Conservation (phyloP, 1,284 basidiomycete species). For the Heliocybe sulcata region DNA sequence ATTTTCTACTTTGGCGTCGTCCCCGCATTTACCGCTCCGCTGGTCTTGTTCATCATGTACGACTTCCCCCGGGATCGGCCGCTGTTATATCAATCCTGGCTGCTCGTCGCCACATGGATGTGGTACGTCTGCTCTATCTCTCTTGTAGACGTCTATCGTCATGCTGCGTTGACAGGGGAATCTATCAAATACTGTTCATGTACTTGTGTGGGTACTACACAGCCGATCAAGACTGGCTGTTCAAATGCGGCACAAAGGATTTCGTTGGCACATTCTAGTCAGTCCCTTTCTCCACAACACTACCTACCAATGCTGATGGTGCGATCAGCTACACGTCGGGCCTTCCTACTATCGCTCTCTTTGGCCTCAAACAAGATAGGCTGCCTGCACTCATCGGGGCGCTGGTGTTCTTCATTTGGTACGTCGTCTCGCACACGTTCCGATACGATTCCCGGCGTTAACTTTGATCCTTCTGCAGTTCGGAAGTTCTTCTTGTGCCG, state of each 20-base stretch:
- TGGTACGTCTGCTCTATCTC: constrained; percentile 32
- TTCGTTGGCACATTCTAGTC: constrained; percentile 63
- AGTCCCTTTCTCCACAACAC: neutral
- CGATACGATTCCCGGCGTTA: too few species aligned
- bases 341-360: constrained; percentile 3
- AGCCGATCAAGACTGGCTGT: constrained; percentile 14
- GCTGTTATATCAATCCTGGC: constrained; percentile 50
- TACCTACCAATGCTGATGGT: neutral
- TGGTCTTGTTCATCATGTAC: constrained; percentile 51
- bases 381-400: constrained; percentile 1
- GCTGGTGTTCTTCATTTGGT: neutral
- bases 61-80: constrained; percentile 63
- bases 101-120: constrained; percentile 48
- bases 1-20: constrained; percentile 56
- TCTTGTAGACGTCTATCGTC: neutral
- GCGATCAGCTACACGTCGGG: neutral
- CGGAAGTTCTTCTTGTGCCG: neutral
- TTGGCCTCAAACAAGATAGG: constrained; percentile 1
- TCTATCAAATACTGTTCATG: constrained; percentile 51
- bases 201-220: constrained; percentile 50
- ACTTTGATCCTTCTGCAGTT: neutral
- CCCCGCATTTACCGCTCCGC: constrained; percentile 29
- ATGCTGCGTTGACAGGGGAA: constrained; percentile 11
- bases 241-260: constrained; percentile 43
- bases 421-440: neutral